Evolutionary conservation across 2,329 filamentous ascomycete species (phyloP).

Genomic region (Calonectria fujianensis): DNA sequence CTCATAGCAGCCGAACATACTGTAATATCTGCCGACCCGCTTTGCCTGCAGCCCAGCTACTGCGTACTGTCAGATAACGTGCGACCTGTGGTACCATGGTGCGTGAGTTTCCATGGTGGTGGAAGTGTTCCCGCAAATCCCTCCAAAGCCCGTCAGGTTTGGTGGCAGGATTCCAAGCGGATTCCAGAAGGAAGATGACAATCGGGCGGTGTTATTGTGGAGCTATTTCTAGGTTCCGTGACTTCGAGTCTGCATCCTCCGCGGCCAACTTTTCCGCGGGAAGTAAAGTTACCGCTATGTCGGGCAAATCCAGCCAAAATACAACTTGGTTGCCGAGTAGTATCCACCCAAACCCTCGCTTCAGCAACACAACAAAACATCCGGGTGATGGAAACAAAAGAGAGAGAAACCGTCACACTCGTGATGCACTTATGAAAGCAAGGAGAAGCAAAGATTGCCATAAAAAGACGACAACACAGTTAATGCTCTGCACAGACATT

Average conservation of each 20-base stretch:
- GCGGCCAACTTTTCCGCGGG: conserved; percentile 16
- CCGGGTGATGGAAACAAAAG: not conserved
- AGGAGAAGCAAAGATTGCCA: not conserved
- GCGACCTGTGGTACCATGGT: conserved; percentile 7
- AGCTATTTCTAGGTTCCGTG: not conserved
- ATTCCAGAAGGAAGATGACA: conserved; percentile 24
- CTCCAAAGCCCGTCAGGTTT: not conserved
- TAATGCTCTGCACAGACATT: not conserved
- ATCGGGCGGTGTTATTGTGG: conserved; percentile 17
- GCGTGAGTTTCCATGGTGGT: not conserved
- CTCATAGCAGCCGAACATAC: conserved; percentile 9
- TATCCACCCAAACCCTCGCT: not conserved
- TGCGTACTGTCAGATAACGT: not conserved
- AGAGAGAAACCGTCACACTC: not conserved
- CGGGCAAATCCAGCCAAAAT: not conserved
- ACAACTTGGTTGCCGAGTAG: not conserved
- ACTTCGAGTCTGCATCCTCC: not conserved
- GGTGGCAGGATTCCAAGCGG: conserved; percentile 6
- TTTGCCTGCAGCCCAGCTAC: not conserved
- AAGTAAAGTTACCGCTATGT: conserved; percentile 8
- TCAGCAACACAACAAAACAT: not conserved
- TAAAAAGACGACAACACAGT: not conserved
- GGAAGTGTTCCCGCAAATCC: conserved; percentile 10
- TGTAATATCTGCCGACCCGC: not conserved
- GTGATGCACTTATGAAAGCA: not conserved